phyloP scores from a whole-genome alignment of 31 red algal genomes.

The Odonthalia washingtoniensis region DNA sequence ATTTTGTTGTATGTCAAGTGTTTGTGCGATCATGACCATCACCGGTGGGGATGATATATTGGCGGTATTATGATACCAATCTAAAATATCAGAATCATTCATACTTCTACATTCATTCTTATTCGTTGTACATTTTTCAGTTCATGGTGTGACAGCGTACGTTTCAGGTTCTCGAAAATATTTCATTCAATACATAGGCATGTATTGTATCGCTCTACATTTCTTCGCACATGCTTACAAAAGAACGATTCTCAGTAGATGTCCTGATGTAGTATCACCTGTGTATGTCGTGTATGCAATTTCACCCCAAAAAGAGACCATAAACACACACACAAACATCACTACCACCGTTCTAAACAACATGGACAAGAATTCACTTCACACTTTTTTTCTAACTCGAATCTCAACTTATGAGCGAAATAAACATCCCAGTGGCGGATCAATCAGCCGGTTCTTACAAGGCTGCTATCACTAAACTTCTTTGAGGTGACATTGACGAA shows the following conservation, averaged over 20 bases:
- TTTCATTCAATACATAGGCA: too few relatives aligned
- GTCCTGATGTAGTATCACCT: too few relatives aligned
- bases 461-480: conserved; percentile 58
- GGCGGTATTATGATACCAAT: conserved; percentile 53
- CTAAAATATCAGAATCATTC: conserved; percentile 66
- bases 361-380: conserved; percentile 82
- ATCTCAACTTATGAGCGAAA: conserved; percentile 76
- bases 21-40: conserved; percentile 62
- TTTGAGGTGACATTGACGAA: conserved; percentile 70
- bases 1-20: conserved; percentile 68
- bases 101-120: conserved; percentile 72
- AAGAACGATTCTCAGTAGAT: too few relatives aligned
- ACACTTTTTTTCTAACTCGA: conserved; percentile 93
- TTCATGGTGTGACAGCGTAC: too few relatives aligned
- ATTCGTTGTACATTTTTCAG: too few relatives aligned
- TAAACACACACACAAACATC: conserved; percentile 99
- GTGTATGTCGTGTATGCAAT: too few relatives aligned
- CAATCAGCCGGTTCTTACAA: conserved; percentile 63
- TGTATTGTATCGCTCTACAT: too few relatives aligned
- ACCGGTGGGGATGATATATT: too few relatives aligned
- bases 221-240: too few relatives aligned
- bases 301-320: too few relatives aligned
- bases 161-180: too few relatives aligned
- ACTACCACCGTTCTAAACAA: conserved; percentile 90
- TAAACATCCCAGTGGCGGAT: conserved; percentile 17